Percentiles rank a stretch among this genome's conserved stretches.
phyloP scores from a whole-genome alignment of 2,329 filamentous ascomycete genomes.

The Penicillium frequentans region DNA sequence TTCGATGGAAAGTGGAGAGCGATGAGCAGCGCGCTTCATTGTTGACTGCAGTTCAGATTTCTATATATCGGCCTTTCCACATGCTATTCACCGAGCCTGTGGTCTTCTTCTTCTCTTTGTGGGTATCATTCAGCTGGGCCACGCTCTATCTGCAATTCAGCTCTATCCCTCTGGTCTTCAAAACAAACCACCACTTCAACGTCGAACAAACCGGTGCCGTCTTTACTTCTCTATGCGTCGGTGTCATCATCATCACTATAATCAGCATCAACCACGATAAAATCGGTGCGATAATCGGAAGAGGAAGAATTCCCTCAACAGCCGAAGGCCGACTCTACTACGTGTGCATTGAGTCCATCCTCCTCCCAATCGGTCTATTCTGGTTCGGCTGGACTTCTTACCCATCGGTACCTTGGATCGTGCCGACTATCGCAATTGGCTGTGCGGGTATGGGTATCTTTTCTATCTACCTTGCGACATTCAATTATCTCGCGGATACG shows the following conservation, averaged over 20 bases:
- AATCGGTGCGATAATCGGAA: slow-evolving; percentile 52
- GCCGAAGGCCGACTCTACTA: slow-evolving; percentile 84
- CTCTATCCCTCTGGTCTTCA: slow-evolving; percentile 76
- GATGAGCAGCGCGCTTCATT: slow-evolving; percentile 75
- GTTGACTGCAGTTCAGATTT: slow-evolving; percentile 68
- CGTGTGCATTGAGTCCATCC: slow-evolving; percentile 70
- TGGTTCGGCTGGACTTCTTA: slow-evolving; percentile 74
- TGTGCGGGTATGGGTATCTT: slow-evolving; percentile 84
- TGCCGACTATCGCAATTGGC: slow-evolving; percentile 67
- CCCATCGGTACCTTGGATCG: slow-evolving; percentile 67
- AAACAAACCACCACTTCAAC: slow-evolving; percentile 65
- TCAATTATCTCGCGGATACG: slow-evolving; percentile 89
- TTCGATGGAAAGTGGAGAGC: slow-evolving; percentile 77
- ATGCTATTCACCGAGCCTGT: slow-evolving; percentile 65
- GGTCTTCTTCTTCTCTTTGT: slow-evolving; percentile 73
- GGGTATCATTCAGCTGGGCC: slow-evolving; percentile 88
- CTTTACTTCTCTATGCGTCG: slow-evolving; percentile 70
- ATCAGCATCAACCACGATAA: slow-evolving; percentile 72
- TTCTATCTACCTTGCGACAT: slow-evolving; percentile 80
- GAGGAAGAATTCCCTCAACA: slow-evolving; percentile 46
- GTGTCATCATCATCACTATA: slow-evolving; percentile 64
- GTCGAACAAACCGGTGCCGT: slow-evolving; percentile 68
- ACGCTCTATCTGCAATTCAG: slow-evolving; percentile 83
- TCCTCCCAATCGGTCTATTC: slow-evolving; percentile 79
- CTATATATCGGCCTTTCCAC: slow-evolving; percentile 73